Conservation (phyloP, 345 rosid species). For the Acer negundo region DNA sequence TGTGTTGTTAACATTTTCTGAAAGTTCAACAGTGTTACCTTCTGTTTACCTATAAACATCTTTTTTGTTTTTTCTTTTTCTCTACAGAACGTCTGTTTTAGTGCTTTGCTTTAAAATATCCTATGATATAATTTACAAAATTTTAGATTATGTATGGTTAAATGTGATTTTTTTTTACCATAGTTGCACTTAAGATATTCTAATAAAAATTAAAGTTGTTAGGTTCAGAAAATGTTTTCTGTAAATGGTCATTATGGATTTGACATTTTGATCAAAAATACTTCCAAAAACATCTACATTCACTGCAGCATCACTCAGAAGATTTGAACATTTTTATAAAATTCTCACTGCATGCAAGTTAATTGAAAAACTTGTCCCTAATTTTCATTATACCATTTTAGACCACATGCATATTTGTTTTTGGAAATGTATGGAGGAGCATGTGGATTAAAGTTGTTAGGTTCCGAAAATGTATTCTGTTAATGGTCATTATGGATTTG, state of each 20-base stretch:
- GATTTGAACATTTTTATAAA: neutral
- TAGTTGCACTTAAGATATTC: neutral
- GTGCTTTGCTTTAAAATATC: neutral
- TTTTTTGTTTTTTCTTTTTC: slow-evolving; percentile 1
- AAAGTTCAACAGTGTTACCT: neutral
- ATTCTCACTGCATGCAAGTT: neutral
- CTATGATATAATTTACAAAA: neutral
- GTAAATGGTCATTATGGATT: neutral
- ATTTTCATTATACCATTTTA: neutral
- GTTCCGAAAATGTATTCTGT: neutral
- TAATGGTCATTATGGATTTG: neutral
- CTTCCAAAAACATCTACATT: neutral
- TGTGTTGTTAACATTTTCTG: neutral
- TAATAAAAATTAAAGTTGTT: neutral
- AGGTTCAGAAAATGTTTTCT: neutral
- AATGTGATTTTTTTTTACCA: neutral
- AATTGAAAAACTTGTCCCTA: neutral
- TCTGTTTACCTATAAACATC: neutral
- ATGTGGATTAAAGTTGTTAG: neutral
- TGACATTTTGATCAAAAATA: neutral
- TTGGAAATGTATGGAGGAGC: neutral
- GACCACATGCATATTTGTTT: neutral
- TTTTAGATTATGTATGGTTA: neutral
- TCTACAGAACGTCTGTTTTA: neutral
- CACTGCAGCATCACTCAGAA: neutral